These are phyloP conservation scores for Linderniella brevidens DNA, from an alignment of 257 asterid genomes.

Conservation along the genomic window DNA sequence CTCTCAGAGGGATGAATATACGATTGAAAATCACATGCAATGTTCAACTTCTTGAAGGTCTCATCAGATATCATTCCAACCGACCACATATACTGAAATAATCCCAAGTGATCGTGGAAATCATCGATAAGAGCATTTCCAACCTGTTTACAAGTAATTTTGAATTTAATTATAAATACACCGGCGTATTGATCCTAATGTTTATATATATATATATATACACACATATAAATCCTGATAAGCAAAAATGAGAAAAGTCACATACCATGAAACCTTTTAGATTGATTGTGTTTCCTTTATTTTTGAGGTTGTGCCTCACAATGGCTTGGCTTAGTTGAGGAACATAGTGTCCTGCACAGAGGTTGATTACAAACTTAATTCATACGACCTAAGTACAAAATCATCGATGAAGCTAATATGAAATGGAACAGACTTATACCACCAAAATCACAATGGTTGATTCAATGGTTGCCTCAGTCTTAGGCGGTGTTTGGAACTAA, in stretches of 20 bases:
- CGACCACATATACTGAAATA: constrained; percentile 78
- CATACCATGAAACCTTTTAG: constrained; percentile 90
- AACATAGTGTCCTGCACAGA: constrained; percentile 71
- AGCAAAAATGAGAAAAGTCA: background rate
- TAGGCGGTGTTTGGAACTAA: no score
- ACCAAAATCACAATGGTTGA: constrained; percentile 1
- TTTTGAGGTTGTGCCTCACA: constrained; percentile 42
- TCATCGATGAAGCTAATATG: background rate
- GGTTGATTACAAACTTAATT: no score
- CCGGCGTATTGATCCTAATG: no score
- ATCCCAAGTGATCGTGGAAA: constrained; percentile 70
- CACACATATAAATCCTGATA: no score
- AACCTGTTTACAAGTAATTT: constrained; percentile 32
- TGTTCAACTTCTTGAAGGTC: constrained; percentile 65
- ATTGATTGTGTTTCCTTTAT: constrained; percentile 37
- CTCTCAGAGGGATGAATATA: constrained; percentile 29
- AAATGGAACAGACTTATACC: constrained; percentile 1
- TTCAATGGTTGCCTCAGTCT: background rate
- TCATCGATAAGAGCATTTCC: constrained; percentile 91
- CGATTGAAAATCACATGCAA: constrained; percentile 36
- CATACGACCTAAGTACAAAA: no score
- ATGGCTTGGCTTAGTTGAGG: constrained; percentile 93
- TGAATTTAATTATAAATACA: no score
- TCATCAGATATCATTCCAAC: constrained; percentile 87
- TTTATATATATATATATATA: no score